Base-by-base conservation (phyloP, 1,139 yeast genomes). In the Yamadazyma buinensis region DNA sequence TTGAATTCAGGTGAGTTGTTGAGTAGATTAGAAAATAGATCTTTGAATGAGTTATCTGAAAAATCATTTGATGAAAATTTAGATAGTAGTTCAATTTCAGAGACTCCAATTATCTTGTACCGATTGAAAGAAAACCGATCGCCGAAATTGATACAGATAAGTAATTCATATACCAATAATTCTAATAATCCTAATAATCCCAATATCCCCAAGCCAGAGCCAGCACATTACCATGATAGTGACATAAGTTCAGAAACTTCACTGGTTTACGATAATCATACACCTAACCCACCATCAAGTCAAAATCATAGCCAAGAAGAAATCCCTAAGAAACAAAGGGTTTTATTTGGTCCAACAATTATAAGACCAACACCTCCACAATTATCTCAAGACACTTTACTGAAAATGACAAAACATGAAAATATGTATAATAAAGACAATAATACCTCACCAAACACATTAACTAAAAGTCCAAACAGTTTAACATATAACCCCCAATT, bases 1-100 rank as follows among this genome's bases (percentile, higher is more conserved):
- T 30, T 39, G 17, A 43, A 35, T 29, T 61, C 68, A 5, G 71
- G 68, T 3, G 73, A 66, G 42, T 48, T 66, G 18, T 53, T 67
- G 29, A 48, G 41, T 27, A 59, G 51, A 28, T 47, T 66, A 33
- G 36, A 28, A 5, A 62, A 59, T 33, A 40, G 44, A 20, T 46
- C 46, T 15, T 33, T 39, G 30, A 32, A 40, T n/a, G 37, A 39
- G 26, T 40, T 40, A 22, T 40, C 42, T 9, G 43, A 40, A 28
- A 38, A 32, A 30, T 33, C 39, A 28, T 10, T 26, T 15, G 28
- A 30, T 17, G 33, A 32, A 4, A 15, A 22, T 9, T 9, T 28
- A 21, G 17, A 22, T 9, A 33, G 14, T 14, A 22, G 28, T 13
- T 27, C 30, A 25, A 22, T 30, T 6, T 29, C 32, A 9, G 35